phyloP scores from a whole-genome alignment of 2,329 filamentous ascomycete species.

The Neonectria punicea region DNA sequence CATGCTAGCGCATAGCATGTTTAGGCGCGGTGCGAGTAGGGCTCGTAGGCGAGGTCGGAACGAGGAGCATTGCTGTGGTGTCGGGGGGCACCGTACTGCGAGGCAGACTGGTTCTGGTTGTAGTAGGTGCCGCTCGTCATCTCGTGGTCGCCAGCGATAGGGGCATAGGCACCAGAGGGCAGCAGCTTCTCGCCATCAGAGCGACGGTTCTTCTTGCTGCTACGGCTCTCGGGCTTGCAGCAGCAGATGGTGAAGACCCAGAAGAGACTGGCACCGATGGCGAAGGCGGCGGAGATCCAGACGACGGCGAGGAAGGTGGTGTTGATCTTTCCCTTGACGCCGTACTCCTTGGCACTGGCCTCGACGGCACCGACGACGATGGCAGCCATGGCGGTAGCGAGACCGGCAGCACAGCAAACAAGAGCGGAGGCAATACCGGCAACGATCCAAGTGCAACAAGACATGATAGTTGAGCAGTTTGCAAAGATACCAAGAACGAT shows the following conservation, averaged over 20 bases:
- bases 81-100: conserved; percentile 50
- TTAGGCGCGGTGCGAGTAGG: conserved; percentile 68
- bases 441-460: conserved; percentile 83
- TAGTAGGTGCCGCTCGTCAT: conserved; percentile 52
- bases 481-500: conserved; percentile 84
- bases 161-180: conserved; percentile 54
- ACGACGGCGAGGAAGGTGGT: conserved; percentile 74
- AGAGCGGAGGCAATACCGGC: conserved; percentile 68
- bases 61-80: conserved; percentile 55
- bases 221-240: conserved; percentile 58
- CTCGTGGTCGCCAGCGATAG: conserved; percentile 49
- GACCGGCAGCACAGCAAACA: conserved; percentile 71
- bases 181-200: conserved; percentile 63
- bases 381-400: conserved; percentile 79
- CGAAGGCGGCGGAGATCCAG: conserved; percentile 85
- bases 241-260: conserved; percentile 94
- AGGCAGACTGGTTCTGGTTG: conserved; percentile 46
- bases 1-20: neutral
- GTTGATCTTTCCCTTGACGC: conserved; percentile 75
- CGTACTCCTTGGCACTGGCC: conserved; percentile 74
- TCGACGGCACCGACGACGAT: conserved; percentile 68
- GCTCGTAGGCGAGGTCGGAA: conserved; percentile 70
- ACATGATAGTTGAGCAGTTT: conserved; percentile 83
- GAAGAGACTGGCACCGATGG: conserved; percentile 81
- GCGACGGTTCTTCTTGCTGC: conserved; percentile 48